Base-by-base conservation (phyloP, 345 rosid species). In the Odontarrhena argentea region DNA sequence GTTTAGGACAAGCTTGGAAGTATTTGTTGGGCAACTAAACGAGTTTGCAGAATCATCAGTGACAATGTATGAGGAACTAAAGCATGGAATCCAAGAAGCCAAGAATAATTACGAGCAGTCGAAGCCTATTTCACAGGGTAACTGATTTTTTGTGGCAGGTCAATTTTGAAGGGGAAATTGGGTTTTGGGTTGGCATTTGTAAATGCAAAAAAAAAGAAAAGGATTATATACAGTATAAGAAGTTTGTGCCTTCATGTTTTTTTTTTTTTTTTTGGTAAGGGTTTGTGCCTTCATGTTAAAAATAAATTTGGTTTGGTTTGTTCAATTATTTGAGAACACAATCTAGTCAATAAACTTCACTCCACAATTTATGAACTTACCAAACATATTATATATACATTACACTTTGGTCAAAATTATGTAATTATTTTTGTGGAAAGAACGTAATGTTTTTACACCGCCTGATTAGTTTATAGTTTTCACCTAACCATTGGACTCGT, bases 41-140 rank as follows among this genome's bases (percentile, higher is more conserved):
- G 75, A 60, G 12, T 93, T 80, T 55, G 69, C 96, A 2, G 85
- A 76, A 54, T 51, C 57, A 30, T 88, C 89, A 0, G 96, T 82
- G 72, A 58, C 56, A 53, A 79, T 71, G 87, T 91, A 82, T 28
- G 46, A 49, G 22, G 83, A 83, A 5, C 88, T 93, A 7, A 69
- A 63, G 15, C 24, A 63, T 36, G 81, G 67, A 13, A 90, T 91
- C 52, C 65, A 55, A 8, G 74, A 68, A 44, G 83, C 86, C 8
- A 91, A 88, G 80, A 32, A 28, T 15, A 73, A 9, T 0, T 81
- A 73, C 9, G 80, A 75, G 47, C 78, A 68, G 40, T 1, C 4
- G 67, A 81, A 60, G 55, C 75, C 80, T 24, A 75, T 74, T 66
- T 49, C 63, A 36, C 71, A 64, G 48, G 3, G 48, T 26, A 44